Base-by-base conservation (phyloP, 2,329 filamentous ascomycete genomes). In the Epicoccum sorghinum region DNA sequence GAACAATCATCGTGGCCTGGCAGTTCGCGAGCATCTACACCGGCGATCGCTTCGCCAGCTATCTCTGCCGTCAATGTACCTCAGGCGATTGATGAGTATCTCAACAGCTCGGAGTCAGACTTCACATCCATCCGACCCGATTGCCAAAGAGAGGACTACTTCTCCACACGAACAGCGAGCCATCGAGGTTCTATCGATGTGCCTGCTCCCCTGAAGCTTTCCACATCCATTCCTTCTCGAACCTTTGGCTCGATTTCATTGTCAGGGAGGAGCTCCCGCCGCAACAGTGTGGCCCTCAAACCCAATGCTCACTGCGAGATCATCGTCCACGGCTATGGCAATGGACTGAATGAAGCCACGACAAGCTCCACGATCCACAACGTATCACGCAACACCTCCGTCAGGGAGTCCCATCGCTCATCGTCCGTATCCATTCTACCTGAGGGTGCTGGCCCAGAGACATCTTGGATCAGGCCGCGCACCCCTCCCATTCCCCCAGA, bases 121-220 rank as follows among this genome's bases (percentile, higher is more conserved):
- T 8, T 49, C 46, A 24, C 48, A 13, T 36, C 67, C 1, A 79
- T 80, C 8, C 71, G 77, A 38, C 79, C 79, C 2, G 79, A 81
- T 43, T 81, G 79, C 54, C 75, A 80, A 45, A 74, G 71, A 22
- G 74, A 78, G 35, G 75, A 74, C 43, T 76, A 75, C 44, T 73
- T 75, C 32, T 66, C 65, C 3, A 64, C 61, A 3, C 60, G 55
- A 18, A 47, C 57, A 18, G 23, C 48, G 27, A 64, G 70, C 61
- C 49, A 65, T 58, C 58, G 73, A 66, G 51, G 59, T 8, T 69
- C 65, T 18, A 59, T 69, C 13, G 72, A 76, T 12, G 47, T 69
- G 7, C 64, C 67, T 8, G 63, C 70, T 18, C 69, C 72, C 7
- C 55, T 71, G 3, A 67, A 60, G 18, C 58, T 65, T 23, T 71